Evolutionary conservation across 176 grass and related monocot species (phyloP), one percentile per base, ranked within the genome.

Genomic region (Avena eriantha): DNA sequence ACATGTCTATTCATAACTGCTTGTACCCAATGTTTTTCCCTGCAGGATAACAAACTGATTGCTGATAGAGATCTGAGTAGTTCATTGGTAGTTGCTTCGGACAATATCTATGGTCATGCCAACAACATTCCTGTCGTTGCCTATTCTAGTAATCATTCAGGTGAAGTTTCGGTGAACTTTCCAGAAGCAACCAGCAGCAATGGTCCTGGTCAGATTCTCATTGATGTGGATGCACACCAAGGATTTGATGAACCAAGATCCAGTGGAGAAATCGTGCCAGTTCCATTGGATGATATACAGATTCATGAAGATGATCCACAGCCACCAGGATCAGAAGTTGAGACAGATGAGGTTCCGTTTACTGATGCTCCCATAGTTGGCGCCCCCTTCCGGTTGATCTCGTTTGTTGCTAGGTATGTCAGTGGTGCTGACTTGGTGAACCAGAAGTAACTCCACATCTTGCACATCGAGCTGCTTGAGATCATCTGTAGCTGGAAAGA

Each of bases 361-460:
- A 83, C 94, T 18, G 97, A 99, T 24, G 97, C 97, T 29, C 94
- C 97, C 14, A 91, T 98, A 8, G 92, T 91, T 24, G 96, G 96
- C 15, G 96, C 96, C 7, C 94, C 97, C 1, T 96, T 98, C 84
- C 87, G 97, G 53, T 85, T 96, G 78, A 93, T 98, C 76, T 98
- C 97, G 69, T 98, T 98, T 78, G 81, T 98, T 69, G 92, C 97
- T 69, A 96, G 89, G 78, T 99, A 85, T 85, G 97, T 96, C 67
- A 92, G 92, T 10, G 97, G 97, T 34, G 87, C 94, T 80, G 94
- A 99, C 88, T 91, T 99, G 90, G 92, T 93, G 70, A 79, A 86
- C 65, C 65, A 93, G 60, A 84, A 94, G 80, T 82, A 90, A 43
- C 19, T 69, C 17, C 0, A 41, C 36, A 56, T 73, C 84, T 61